Base-by-base conservation (phyloP, 179 eudicot species). In the Heliamphora pulchella region DNA sequence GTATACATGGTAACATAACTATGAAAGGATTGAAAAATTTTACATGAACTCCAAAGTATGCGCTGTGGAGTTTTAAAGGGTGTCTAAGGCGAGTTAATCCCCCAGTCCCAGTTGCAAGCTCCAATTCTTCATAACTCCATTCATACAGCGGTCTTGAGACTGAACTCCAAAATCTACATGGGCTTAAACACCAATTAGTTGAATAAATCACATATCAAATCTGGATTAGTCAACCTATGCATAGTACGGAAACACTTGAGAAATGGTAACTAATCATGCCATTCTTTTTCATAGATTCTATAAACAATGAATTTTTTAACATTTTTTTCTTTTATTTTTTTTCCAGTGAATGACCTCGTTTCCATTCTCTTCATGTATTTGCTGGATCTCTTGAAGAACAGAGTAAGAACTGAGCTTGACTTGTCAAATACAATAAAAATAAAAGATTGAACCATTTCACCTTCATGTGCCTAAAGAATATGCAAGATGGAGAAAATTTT, bases 41-140 rank as follows among this genome's bases (percentile, higher is more conserved):
- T 90, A 94, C 98, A 79, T 88, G 91, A 86, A 93, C 85, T 79
- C 91, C 91, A 77, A 69, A 86, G 84, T 94, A 94, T 78, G 94
- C 93, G 85, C 98, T 94, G 75, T 18, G 71, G 73, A 94, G 90
- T 39, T 87, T 85, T 67, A 94, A 85, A 50, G 83, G 80, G 83
- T 94, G 96, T 54, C 78, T 87, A 79, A 94, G 84, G 78, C 53
- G 65, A 63, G 86, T 86, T 50, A 63, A 77, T 78, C 75, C 84
- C 78, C 79, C 83, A 82, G 86, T 79, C 39, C 98, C 98, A 43
- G 93, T 87, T 17, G 98, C 98, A 84, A 88, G 83, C 84, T 80
- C 81, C 81, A 90, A 66, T 81, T 94, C 98, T 77, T 90, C 94
- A 67, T 83, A 79, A 79, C 81, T 90, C 98, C 97, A 93, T 79